Base-by-base conservation (phyloP, 768 basidiomycete genomes). In the Mycena floridula region DNA sequence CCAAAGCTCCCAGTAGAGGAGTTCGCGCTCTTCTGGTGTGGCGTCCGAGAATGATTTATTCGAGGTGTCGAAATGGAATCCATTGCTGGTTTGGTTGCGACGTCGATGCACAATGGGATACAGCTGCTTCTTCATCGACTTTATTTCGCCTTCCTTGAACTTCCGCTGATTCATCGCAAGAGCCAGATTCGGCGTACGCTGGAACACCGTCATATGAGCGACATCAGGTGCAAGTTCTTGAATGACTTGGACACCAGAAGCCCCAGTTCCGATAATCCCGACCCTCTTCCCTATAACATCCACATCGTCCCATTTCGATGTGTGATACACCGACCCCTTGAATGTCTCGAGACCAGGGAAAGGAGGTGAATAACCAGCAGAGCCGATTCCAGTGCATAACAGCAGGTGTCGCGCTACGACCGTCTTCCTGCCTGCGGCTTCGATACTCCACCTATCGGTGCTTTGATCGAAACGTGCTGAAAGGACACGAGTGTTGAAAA, bases 241-340 rank as follows among this genome's bases (percentile, higher is more conserved):
- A 5, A 39, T n/a, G n/a, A n/a, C n/a, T n/a, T n/a, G n/a, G n/a
- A n/a, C n/a, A n/a, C n/a, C n/a, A n/a, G n/a, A n/a, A 7, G 45
- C 45, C 16, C 45, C 45, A 20, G 45, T 46, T n/a, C 45, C 45
- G 23, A 46, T 42, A 21, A 46, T 40, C 4, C 38, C 45, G 20
- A 46, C 28, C 26, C 45, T 27, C 27, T 46, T 46, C 6, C 39
- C 39, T 6, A 11, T 23, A 7, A 46, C 24, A 18, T 42, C 40
- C n/a, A 46, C 25, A 9, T 40, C 45, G 9, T 41, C 37, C 45
- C 45, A 46, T 20, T 40, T 38, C 13, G 45, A 22, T 15, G 45
- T 46, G 30, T 46, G 45, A 24, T 42, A 30, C 9, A 38, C 40
- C 16, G 25, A 23, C 12, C 45, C 45, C 27, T 35, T 40, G 45